Evolutionary conservation across 257 asterid species (phyloP), one percentile per base, ranked within the genome.

Genomic region (Lantana camara): DNA sequence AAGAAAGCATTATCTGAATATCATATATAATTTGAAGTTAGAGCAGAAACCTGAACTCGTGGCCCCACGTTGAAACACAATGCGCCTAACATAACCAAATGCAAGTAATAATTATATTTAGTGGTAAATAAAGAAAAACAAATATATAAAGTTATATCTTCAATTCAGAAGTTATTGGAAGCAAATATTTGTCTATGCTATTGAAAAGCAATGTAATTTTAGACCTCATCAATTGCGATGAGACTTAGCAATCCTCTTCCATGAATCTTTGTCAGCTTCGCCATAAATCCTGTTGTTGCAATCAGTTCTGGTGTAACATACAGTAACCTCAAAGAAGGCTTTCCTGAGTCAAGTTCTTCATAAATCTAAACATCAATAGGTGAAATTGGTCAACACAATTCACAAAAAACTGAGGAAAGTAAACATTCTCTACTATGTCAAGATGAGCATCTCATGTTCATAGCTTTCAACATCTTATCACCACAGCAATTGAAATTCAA

Each of bases 61-160:
- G 98, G 71, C 98, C 98, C 98, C 98, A 92, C 32, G 96, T 60
- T 57, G 98, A 92, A 74, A 92, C 86, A 73, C 98, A 92, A 75
- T 92, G 98, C 69, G 98, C 98, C 97, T 92, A 74, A 64, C 54
- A 78, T 29, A 50, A 71, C 68, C 57, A 38, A 76, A 30, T 53
- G 68, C 53, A 58, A 69, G 35, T 32, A 30, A 47, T 35, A 71
- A 71, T 70, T 47, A 62, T 41, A n/a, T 55, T 41, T 57, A 46
- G 48, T 27, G 50, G 46, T 21, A 64, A 51, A 65, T 22, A 13
- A 19, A 66, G 63, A 66, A 63, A 63, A 44, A 16, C 19, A 22
- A 15, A 35, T 35, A 35, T 3, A 35, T 9, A 29, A 37, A 67
- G 11, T 21, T 34, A 60, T 60, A 52, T 24, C 49, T 50, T 66